These are phyloP conservation scores for Globisporangium iwayamae DNA, from an alignment of 352 stramenopile genomes.

Conservation along the genomic window DNA sequence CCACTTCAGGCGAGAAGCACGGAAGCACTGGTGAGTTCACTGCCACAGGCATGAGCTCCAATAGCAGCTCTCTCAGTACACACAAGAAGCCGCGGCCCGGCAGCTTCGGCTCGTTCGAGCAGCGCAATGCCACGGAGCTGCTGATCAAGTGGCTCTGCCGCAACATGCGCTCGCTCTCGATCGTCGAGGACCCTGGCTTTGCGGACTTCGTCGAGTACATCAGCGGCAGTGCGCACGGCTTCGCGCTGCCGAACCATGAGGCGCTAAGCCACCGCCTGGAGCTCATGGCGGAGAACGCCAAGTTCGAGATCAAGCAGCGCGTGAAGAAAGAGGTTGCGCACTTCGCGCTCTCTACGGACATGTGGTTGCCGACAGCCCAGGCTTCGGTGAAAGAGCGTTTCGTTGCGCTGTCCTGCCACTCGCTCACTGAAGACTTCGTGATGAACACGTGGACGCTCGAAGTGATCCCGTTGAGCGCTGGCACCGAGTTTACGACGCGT, in stretches of 20 bases:
- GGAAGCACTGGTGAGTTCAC: neutral
- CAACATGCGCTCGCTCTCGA: slow-evolving; percentile 29
- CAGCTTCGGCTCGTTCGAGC: slow-evolving; percentile 15
- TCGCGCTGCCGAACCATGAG: slow-evolving; percentile 24
- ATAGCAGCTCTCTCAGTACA: neutral
- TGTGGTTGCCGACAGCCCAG: slow-evolving; percentile 14
- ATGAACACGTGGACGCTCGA: slow-evolving; percentile 25
- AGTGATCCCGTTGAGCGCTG: slow-evolving; percentile 18
- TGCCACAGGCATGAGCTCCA: neutral
- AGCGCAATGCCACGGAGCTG: slow-evolving; percentile 30
- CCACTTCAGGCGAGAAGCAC: slow-evolving; percentile 4
- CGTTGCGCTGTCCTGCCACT: slow-evolving; percentile 22
- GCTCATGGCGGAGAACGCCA: slow-evolving; percentile 30
- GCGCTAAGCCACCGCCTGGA: slow-evolving; percentile 30
- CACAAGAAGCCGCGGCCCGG: slow-evolving; percentile 16
- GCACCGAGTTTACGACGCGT: slow-evolving; percentile 1
- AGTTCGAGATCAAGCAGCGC: slow-evolving; percentile 36
- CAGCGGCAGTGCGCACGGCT: slow-evolving; percentile 6
- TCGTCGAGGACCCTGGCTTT: slow-evolving; percentile 33
- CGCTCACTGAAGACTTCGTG: slow-evolving; percentile 31
- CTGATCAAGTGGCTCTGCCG: slow-evolving; percentile 38
- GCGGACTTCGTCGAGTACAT: slow-evolving; percentile 27
- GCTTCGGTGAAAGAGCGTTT: slow-evolving; percentile 8
- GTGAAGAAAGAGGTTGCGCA: slow-evolving; percentile 26
- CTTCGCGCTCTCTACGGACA: slow-evolving; percentile 26